A percentile compares a stretch with the other conserved stretches of the same genome.
These are phyloP conservation scores for Citrus sinensis DNA, from an alignment of 345 rosid species.

Conservation along the genomic window DNA sequence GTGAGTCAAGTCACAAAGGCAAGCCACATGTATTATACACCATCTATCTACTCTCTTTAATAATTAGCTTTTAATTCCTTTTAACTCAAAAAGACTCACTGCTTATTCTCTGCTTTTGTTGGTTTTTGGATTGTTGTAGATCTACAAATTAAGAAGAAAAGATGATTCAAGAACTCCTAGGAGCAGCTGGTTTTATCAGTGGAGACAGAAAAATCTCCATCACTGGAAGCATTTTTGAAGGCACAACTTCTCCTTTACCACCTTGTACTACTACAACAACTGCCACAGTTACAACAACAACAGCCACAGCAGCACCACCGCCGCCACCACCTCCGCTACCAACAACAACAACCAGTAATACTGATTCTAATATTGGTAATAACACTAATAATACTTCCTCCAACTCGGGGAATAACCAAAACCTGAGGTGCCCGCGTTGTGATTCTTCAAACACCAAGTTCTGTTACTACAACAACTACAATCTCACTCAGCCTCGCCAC, in stretches of 20 bases:
- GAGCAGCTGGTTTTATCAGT: conserved; percentile 40
- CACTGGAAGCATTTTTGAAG: conserved; percentile 44
- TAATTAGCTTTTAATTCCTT: conserved; percentile 32
- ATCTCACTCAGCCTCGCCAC: conserved; percentile 82
- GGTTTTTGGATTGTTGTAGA: conserved; percentile 65
- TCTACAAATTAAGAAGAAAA: conserved; percentile 30
- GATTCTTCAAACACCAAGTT: conserved; percentile 76
- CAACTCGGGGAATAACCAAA: conserved; percentile 27
- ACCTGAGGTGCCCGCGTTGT: conserved; percentile 68
- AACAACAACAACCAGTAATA: conserved; percentile 7
- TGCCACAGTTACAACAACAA: conserved; percentile 15
- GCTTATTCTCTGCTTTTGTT: conserved; percentile 36
- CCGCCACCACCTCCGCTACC: neutral
- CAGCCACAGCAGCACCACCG: conserved; percentile 23
- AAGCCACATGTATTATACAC: conserved; percentile 21
- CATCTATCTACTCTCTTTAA: conserved; percentile 32
- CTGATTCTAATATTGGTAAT: conserved; percentile 12
- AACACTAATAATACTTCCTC: conserved; percentile 18
- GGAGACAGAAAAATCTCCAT: conserved; percentile 41
- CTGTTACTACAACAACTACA: conserved; percentile 81
- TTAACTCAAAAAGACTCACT: conserved; percentile 34
- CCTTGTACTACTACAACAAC: conserved; percentile 32
- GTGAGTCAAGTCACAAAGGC: conserved; percentile 25
- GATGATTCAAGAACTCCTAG: conserved; percentile 75
- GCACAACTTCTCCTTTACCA: conserved; percentile 24